Evolutionary conservation across 345 rosid genomes (phyloP).

Genomic region (Nasturtium officinale): DNA sequence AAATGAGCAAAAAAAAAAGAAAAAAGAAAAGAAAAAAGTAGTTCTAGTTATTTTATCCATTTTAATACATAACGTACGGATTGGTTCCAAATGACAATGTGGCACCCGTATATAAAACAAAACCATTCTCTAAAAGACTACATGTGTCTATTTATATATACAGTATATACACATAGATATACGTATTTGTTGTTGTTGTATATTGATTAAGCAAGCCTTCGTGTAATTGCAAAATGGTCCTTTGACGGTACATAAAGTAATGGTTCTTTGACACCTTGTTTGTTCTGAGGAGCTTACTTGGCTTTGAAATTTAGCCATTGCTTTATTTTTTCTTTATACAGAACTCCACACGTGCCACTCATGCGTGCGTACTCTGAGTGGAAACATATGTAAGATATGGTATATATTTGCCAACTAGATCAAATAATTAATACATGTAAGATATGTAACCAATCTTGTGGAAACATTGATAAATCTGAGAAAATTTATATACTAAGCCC

Average conservation of each 20-base stretch:
- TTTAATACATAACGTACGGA: background rate
- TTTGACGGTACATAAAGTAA: constrained; percentile 21
- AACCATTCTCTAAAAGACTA: background rate
- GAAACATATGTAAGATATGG: no score
- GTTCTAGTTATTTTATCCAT: background rate
- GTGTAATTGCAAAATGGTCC: constrained; percentile 5
- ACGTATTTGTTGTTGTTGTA: background rate
- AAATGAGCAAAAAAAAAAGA: no score
- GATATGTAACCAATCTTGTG: background rate
- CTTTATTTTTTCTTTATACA: constrained; percentile 14
- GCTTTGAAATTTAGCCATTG: constrained; percentile 33
- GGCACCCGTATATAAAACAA: background rate
- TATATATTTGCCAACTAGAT: background rate
- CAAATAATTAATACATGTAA: background rate
- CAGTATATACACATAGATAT: background rate
- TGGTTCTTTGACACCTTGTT: constrained; percentile 26
- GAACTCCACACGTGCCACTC: constrained; percentile 34
- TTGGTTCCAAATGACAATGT: background rate
- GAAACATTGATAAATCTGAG: background rate
- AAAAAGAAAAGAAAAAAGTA: no score
- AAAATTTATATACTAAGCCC: no score
- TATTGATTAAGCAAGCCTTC: background rate
- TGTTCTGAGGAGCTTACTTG: constrained; percentile 38
- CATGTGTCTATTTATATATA: background rate
- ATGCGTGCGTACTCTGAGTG: constrained; percentile 43